phyloP scores from a whole-genome alignment of 768 basidiomycete genomes.

The Tricholoma saponaceum region DNA sequence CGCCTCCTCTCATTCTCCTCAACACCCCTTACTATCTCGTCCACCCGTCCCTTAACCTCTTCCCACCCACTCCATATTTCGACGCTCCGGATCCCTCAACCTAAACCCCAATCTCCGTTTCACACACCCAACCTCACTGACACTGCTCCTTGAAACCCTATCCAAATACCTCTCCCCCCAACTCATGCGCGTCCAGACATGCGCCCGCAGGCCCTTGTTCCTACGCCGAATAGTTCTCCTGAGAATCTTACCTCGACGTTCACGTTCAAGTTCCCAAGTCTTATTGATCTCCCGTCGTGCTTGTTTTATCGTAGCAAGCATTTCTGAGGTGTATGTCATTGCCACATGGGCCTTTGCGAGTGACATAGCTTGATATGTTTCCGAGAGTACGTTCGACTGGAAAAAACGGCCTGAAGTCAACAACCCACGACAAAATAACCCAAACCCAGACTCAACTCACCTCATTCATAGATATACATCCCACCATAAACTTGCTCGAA shows the following conservation, averaged over 20 bases:
- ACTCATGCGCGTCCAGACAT: constrained; percentile 50
- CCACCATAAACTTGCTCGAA: no score
- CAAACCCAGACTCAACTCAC: no score
- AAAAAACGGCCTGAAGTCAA: no score
- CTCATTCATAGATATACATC: no score
- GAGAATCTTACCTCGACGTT: constrained; percentile 60
- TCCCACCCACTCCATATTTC: neutral
- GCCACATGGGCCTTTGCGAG: neutral
- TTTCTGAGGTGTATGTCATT: constrained; percentile 34
- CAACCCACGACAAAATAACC: no score
- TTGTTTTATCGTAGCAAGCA: constrained; percentile 41
- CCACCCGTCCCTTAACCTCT: no score
- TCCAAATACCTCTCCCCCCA: constrained; percentile 44
- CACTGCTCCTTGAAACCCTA: constrained; percentile 36
- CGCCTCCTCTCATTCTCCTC: no score
- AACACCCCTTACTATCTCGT: neutral
- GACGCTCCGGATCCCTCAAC: neutral
- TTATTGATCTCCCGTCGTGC: constrained; percentile 67
- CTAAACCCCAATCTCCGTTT: neutral
- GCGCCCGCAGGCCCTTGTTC: constrained; percentile 62
- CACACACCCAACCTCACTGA: neutral
- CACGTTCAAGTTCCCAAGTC: constrained; percentile 29
- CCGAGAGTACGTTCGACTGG: no score
- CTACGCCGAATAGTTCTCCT: constrained; percentile 41
- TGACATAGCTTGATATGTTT: neutral